Conservation (phyloP, 805 yeast species). For the Teunomyces stri region DNA sequence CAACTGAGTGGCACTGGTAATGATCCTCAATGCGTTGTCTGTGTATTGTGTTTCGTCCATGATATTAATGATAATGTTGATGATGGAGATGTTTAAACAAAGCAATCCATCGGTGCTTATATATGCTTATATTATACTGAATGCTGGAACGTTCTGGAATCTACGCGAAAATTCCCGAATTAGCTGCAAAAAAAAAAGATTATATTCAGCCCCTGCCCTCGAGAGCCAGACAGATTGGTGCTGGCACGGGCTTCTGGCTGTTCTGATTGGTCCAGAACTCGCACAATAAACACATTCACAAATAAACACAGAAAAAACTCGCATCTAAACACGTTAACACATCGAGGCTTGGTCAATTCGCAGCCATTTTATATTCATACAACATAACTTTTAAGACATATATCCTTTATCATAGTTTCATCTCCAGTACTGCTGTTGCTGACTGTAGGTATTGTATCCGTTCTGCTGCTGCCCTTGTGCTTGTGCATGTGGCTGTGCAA, state of each 20-base stretch:
- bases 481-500: constrained; percentile 10
- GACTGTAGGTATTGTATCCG: constrained; percentile 9
- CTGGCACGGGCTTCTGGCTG: too few relatives aligned
- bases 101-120: constrained; percentile 23
- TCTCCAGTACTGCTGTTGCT: constrained; percentile 11
- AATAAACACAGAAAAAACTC: too few relatives aligned
- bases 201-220: too few relatives aligned
- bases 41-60: constrained; percentile 81
- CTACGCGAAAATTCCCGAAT: neutral
- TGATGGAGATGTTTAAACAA: neutral
- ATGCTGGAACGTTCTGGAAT: constrained; percentile 6
- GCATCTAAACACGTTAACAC: neutral
- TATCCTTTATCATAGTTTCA: neutral
- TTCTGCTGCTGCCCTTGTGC: constrained; percentile 8
- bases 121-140: constrained; percentile 12
- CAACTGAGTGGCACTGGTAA: constrained; percentile 74
- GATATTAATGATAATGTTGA: neutral
- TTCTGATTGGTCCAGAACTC: neutral
- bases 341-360: neutral
- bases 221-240: too few relatives aligned
- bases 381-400: neutral
- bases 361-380: neutral
- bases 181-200: neutral
- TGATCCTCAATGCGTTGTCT: constrained; percentile 83
- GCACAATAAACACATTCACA: neutral